These are phyloP conservation scores for Ophiostoma triangulosporum DNA, from an alignment of 2,329 filamentous ascomycete genomes.

Conservation along the genomic window DNA sequence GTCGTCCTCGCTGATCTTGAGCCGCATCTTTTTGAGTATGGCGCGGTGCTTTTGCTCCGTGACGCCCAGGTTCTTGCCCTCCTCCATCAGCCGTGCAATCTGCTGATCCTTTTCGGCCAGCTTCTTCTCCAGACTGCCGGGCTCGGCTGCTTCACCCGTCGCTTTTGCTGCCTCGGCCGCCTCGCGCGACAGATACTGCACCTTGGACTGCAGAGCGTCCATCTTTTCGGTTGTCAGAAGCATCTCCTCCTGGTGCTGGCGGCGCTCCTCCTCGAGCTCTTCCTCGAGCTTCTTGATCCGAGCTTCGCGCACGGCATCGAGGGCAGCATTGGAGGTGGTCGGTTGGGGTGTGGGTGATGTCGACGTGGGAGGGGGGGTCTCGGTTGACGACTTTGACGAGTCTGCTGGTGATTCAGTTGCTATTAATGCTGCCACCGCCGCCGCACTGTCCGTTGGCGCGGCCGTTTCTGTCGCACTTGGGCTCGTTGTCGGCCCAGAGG, in stretches of 20 bases:
- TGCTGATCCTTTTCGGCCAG: constrained; percentile 82
- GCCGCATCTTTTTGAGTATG: constrained; percentile 68
- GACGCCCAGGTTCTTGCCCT: constrained; percentile 78
- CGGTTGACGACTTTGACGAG: not conserved
- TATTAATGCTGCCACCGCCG: not conserved
- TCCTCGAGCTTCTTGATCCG: constrained; percentile 26
- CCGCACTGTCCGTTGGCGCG: not conserved
- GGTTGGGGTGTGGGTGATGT: not conserved
- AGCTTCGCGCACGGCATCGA: constrained; percentile 25
- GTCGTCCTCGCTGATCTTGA: constrained; percentile 51
- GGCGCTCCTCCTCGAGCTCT: constrained; percentile 26
- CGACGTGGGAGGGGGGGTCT: not conserved
- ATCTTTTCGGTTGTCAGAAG: constrained; percentile 77
- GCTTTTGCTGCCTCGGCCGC: constrained; percentile 63
- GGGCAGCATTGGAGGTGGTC: not conserved
- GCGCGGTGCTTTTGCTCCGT: constrained; percentile 74
- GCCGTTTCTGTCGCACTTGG: not conserved
- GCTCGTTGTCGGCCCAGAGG: not conserved
- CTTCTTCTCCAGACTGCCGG: constrained; percentile 60
- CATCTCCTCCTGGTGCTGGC: constrained; percentile 64
- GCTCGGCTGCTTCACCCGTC: constrained; percentile 44
- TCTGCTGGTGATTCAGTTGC: not conserved
- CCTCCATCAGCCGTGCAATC: constrained; percentile 79
- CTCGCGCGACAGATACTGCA: constrained; percentile 75
- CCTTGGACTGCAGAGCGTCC: constrained; percentile 80